These are phyloP conservation scores for Ilyonectria mors-panacis DNA, from an alignment of 2,329 filamentous ascomycete genomes.

Conservation along the genomic window DNA sequence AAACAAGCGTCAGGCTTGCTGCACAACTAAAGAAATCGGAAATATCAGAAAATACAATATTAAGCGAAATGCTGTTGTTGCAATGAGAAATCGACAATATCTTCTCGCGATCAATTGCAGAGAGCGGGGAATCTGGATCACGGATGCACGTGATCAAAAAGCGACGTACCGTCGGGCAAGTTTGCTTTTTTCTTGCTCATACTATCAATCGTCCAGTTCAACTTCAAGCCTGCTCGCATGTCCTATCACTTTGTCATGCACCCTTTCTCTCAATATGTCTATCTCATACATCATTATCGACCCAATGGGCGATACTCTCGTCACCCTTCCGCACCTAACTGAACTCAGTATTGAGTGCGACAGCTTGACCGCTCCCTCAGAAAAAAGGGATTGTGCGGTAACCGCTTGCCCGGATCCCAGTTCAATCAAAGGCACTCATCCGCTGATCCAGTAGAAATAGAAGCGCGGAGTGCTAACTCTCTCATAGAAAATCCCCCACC, in stretches of 20 bases:
- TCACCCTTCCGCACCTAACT: not conserved
- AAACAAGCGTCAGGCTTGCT: too few relatives aligned
- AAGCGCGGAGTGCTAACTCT: not conserved
- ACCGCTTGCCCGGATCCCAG: not conserved
- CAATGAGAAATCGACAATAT: too few relatives aligned
- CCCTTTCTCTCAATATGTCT: not conserved
- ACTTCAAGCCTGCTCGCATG: not conserved
- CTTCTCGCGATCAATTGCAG: too few relatives aligned
- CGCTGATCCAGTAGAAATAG: not conserved
- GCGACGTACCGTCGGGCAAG: too few relatives aligned
- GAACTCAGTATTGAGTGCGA: not conserved
- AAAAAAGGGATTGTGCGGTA: not conserved
- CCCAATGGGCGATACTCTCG: constrained; percentile 4
- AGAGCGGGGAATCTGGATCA: too few relatives aligned
- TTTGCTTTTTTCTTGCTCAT: not conserved
- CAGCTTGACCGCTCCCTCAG: not conserved
- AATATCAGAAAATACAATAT: too few relatives aligned
- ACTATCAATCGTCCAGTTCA: not conserved
- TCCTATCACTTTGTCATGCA: not conserved
- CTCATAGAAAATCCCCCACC: not conserved
- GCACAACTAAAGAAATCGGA: too few relatives aligned
- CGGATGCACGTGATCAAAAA: too few relatives aligned
- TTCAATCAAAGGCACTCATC: not conserved
- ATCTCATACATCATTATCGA: not conserved
- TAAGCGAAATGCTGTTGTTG: too few relatives aligned